Percentiles rank a stretch among this genome's conserved stretches.
Conservation (phyloP, 352 stramenopile genomes). For the Thalassiosira livingstoniorum region DNA sequence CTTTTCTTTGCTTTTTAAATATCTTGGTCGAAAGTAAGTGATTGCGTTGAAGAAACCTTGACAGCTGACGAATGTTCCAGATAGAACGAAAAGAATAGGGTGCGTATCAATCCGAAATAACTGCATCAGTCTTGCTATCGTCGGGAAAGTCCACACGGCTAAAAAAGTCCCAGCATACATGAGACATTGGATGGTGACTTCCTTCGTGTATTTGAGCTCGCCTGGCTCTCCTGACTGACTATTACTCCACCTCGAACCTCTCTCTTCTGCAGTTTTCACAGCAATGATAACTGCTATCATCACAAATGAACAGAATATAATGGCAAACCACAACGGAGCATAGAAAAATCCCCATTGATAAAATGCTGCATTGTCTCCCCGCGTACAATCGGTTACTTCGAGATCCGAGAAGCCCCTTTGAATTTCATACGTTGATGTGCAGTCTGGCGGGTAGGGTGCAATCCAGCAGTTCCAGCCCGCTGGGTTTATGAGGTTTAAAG, state of each 20-base stretch:
- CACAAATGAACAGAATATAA: slow-evolving; percentile 3
- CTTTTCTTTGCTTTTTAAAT: not conserved
- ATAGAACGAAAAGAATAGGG: not conserved
- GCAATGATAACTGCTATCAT: slow-evolving; percentile 6
- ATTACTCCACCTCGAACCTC: not conserved
- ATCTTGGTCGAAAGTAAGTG: slow-evolving; percentile 20
- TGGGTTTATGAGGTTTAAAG: slow-evolving; percentile 1
- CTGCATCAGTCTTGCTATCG: slow-evolving; percentile 6
- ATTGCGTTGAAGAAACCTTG: slow-evolving; percentile 27
- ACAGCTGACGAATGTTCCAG: not conserved
- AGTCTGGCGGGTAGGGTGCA: slow-evolving; percentile 3
- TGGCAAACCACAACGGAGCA: slow-evolving; percentile 4
- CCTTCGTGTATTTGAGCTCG: not conserved
- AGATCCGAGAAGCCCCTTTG: slow-evolving; percentile 3
- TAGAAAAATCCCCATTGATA: slow-evolving; percentile 32
- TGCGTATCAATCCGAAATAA: slow-evolving; percentile 6
- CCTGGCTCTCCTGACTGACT: not conserved
- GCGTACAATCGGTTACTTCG: slow-evolving; percentile 13
- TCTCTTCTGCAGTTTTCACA: slow-evolving; percentile 4
- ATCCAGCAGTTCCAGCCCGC: slow-evolving; percentile 22
- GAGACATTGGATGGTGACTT: not conserved
- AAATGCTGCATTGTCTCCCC: slow-evolving; percentile 28
- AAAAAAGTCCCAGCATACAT: slow-evolving; percentile 6
- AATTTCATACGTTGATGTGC: slow-evolving; percentile 20
- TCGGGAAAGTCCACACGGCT: slow-evolving; percentile 3